phyloP scores from a whole-genome alignment of 331 rosid species.

The Erythrophleum ivorense region DNA sequence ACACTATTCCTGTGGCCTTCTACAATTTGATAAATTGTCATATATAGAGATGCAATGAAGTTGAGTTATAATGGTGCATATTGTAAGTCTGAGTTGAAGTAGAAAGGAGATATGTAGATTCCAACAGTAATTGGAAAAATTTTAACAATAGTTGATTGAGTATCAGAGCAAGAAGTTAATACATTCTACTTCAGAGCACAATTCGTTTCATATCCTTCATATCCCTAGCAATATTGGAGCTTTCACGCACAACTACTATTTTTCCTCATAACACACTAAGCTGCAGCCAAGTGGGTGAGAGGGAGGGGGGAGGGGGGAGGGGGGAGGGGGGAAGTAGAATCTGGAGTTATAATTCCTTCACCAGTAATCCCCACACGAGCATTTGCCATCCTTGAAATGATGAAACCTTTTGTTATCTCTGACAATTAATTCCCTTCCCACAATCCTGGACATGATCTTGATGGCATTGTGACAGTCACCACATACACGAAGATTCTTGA shows the following conservation, averaged over 20 bases:
- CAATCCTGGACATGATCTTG: constrained; percentile 92
- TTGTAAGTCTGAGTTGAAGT: neutral
- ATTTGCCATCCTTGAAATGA: constrained; percentile 92
- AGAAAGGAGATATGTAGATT: neutral
- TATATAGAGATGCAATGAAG: constrained; percentile 18
- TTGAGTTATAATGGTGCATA: constrained; percentile 6
- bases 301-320: constrained; percentile 11
- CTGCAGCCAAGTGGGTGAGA: neutral
- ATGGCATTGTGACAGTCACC: constrained; percentile 94
- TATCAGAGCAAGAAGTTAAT: constrained; percentile 40
- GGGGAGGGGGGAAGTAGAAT: constrained; percentile 26
- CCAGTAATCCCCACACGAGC: constrained; percentile 98
- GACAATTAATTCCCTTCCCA: constrained; percentile 76
- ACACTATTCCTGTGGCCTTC: neutral
- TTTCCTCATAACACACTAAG: constrained; percentile 31
- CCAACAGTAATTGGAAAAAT: neutral
- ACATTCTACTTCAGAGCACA: constrained; percentile 46
- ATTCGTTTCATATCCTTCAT: constrained; percentile 41
- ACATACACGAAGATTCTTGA: constrained; percentile 84
- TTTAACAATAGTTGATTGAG: constrained; percentile 31
- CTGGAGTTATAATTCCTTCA: constrained; percentile 33
- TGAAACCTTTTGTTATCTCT: constrained; percentile 92
- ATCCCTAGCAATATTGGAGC: constrained; percentile 36
- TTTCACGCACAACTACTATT: constrained; percentile 25
- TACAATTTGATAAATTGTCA: neutral